Evolutionary conservation across 1,139 yeast genomes (phyloP).

Genomic region (Debaryomyces udenii): DNA sequence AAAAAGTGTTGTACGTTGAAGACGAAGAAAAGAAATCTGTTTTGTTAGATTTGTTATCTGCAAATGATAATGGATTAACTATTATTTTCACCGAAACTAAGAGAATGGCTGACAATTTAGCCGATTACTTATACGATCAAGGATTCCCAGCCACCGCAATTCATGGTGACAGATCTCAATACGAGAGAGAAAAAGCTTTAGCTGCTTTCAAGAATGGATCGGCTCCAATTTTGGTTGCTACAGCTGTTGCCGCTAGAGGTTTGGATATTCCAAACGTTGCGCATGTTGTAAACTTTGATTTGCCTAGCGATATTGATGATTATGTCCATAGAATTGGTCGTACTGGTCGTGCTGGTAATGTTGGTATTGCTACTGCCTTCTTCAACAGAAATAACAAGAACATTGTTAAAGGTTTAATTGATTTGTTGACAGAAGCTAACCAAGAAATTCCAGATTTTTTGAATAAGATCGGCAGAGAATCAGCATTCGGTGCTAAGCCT

Average conservation of each 20-base stretch:
- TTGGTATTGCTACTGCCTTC: conserved; percentile 97
- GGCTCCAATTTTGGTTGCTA: conserved; percentile 93
- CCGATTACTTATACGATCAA: conserved; percentile 88
- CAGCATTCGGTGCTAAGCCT: conserved; percentile 51
- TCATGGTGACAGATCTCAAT: conserved; percentile 98
- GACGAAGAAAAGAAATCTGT: conserved; percentile 94
- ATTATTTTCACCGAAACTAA: conserved; percentile 96
- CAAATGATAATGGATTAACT: conserved; percentile 83
- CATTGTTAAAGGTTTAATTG: conserved; percentile 85
- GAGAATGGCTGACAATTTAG: conserved; percentile 96
- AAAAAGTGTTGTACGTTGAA: conserved; percentile 89
- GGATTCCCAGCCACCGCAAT: conserved; percentile 96
- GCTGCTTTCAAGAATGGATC: conserved; percentile 84
- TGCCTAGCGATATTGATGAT: conserved; percentile 96
- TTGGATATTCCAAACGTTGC: conserved; percentile 98
- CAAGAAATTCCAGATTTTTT: conserved; percentile 95
- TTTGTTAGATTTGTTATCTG: conserved; percentile 78
- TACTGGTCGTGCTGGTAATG: conserved; percentile 99
- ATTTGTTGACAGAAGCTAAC: conserved; percentile 90
- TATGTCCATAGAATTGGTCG: conserved; percentile 99
- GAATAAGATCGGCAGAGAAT: conserved; percentile 78
- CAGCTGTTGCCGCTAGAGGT: conserved; percentile 99
- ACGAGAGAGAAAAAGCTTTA: conserved; percentile 96
- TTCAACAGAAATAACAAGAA: conserved; percentile 95
- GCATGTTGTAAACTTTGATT: conserved; percentile 94